Evolutionary conservation across 2,329 filamentous ascomycete genomes (phyloP), one percentile per base, ranked within the genome.

Genomic region (Coniochaeta pulveracea): DNA sequence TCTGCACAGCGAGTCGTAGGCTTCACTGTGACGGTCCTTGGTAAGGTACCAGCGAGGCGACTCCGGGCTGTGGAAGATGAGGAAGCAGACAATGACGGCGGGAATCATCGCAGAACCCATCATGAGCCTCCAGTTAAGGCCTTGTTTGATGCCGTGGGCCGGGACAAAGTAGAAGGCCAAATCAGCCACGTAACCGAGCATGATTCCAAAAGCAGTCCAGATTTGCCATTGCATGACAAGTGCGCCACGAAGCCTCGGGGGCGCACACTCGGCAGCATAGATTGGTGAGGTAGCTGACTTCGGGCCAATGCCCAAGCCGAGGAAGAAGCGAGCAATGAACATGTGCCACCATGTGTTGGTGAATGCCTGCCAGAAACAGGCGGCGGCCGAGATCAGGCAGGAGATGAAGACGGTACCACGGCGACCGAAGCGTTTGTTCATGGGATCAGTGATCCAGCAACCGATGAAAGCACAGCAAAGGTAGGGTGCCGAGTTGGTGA

Each of bases 371-470:
- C 63, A 66, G 42, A 74, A 67, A 40, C 67, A 69, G 11, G 71
- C 60, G 2, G 64, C 37, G 10, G 66, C 63, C 0, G 76, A 76
- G 42, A 84, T 62, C 14, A 70, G 56, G 40, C 76, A 80, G 5
- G 75, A 72, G 26, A 80, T 59, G 50, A 80, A 80, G 37, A 82
- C 73, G 6, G 76, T 80, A 14, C 81, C 80, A 3, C 79, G 67
- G 31, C 80, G 72, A 10, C 81, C 82, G 40, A 85, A 78, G 39
- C 49, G 60, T 35, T 75, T 70, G 55, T 85, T 85, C 52, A 85
- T 67, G 1, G 81, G 80, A 23, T 77, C 73, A 0, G 78, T 84
- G 29, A 80, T 60, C 80, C 81, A 85, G 54, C 79, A 85, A 14
- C 80, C 77, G 30, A 80, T 52, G 26, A 83, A 55, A 4, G 78